Conservation (phyloP, 2,329 filamentous ascomycete species). For the Ascochyta viciae-villosae region DNA sequence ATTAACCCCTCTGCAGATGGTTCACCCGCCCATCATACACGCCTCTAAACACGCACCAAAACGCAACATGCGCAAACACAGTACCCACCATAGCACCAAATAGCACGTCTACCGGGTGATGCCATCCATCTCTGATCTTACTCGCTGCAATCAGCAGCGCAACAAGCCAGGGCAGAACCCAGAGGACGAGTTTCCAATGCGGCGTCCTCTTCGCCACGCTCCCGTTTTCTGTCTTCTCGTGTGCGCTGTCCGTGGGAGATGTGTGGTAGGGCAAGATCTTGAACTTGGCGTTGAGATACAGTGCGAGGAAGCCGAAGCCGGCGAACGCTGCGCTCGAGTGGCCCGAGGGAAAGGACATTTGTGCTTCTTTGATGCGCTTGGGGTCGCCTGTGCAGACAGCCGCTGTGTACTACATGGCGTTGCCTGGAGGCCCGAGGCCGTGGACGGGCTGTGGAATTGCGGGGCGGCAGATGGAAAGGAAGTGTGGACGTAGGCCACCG, state of each 20-base stretch:
- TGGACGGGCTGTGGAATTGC: slow-evolving; percentile 1
- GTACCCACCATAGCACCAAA: slow-evolving; percentile 69
- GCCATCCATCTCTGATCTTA: slow-evolving; percentile 70
- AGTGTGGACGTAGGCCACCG: slow-evolving; percentile 46
- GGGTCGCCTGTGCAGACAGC: slow-evolving; percentile 25
- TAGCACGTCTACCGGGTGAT: slow-evolving; percentile 74
- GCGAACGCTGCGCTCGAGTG: slow-evolving; percentile 42
- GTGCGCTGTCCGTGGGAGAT: slow-evolving; percentile 1
- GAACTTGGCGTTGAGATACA: slow-evolving; percentile 40
- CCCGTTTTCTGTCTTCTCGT: neutral
- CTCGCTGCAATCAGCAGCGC: slow-evolving; percentile 70
- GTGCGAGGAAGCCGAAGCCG: slow-evolving; percentile 39
- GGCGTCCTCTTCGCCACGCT: slow-evolving; percentile 53
- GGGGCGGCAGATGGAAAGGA: slow-evolving; percentile 36
- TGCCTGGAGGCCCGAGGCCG: neutral
- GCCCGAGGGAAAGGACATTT: slow-evolving; percentile 42
- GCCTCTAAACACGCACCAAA: slow-evolving; percentile 64
- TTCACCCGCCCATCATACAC: slow-evolving; percentile 29
- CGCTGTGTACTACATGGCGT: slow-evolving; percentile 20
- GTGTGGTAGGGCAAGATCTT: slow-evolving; percentile 17
- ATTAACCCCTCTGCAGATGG: slow-evolving; percentile 19
- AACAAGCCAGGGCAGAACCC: slow-evolving; percentile 68
- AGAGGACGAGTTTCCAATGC: slow-evolving; percentile 72
- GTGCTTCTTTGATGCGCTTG: slow-evolving; percentile 29
- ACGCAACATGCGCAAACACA: slow-evolving; percentile 67